Percentiles rank a stretch among this genome's conserved stretches.
These are phyloP conservation scores for Salix purpurea DNA, from an alignment of 345 rosid genomes.

Conservation along the genomic window DNA sequence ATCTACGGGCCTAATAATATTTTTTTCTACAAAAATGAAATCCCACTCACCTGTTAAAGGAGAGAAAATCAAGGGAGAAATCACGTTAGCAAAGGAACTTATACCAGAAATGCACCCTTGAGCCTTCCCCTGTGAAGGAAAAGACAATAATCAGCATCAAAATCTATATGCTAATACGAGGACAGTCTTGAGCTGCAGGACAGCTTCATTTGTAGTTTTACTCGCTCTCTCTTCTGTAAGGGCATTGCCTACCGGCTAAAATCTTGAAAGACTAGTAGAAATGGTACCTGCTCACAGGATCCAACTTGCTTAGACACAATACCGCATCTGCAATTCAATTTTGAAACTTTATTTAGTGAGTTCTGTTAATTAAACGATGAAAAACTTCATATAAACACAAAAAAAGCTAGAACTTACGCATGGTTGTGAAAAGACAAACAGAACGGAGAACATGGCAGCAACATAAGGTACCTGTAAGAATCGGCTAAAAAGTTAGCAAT, in stretches of 20 bases:
- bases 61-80: conserved; percentile 71
- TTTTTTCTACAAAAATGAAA: neutral
- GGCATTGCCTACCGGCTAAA: neutral
- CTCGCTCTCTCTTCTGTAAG: neutral
- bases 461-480: conserved; percentile 74
- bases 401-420: conserved; percentile 54
- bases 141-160: neutral
- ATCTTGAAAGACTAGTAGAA: neutral
- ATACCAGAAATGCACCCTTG: conserved; percentile 89
- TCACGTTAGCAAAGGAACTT: conserved; percentile 59
- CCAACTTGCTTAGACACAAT: conserved; percentile 88
- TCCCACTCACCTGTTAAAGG: conserved; percentile 66
- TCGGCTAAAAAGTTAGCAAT: conserved; percentile 20
- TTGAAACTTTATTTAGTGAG: neutral
- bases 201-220: neutral
- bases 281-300: conserved; percentile 65
- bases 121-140: conserved; percentile 66
- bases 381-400: neutral
- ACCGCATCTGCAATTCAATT: conserved; percentile 54
- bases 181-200: neutral
- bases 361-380: neutral
- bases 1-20: neutral
- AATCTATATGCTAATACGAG: neutral
- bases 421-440: conserved; percentile 61
- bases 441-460: conserved; percentile 56